These are phyloP conservation scores for Corylus heterophylla DNA, from an alignment of 306 rosid genomes.

Conservation along the genomic window DNA sequence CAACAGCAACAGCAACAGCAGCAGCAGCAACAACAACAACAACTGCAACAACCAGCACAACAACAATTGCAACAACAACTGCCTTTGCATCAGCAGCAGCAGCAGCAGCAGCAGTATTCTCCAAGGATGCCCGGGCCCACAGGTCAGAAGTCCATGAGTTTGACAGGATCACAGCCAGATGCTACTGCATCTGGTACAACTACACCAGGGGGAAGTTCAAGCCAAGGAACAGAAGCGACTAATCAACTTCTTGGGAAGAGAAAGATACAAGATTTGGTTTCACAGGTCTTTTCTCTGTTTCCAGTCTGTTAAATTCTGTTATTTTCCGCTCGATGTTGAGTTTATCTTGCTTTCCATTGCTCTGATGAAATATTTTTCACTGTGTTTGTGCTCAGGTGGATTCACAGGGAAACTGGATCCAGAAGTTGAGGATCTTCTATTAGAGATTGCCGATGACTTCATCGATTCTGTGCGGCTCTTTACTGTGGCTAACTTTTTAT, in stretches of 20 bases:
- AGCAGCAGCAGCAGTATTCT: slow-evolving; percentile 75
- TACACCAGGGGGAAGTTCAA: slow-evolving; percentile 98
- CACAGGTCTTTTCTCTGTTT: slow-evolving; percentile 64
- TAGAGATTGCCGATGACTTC: slow-evolving; percentile 97
- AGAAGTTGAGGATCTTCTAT: slow-evolving; percentile 83
- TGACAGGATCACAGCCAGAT: slow-evolving; percentile 98
- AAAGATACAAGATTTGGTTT: slow-evolving; percentile 94
- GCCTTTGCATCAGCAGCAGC: slow-evolving; percentile 69
- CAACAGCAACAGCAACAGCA: slow-evolving; percentile 49
- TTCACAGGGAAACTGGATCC: slow-evolving; percentile 84
- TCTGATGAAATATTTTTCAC: slow-evolving; percentile 22
- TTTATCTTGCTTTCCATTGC: not conserved
- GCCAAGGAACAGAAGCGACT: slow-evolving; percentile 98
- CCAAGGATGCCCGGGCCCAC: slow-evolving; percentile 77
- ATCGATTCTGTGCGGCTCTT: slow-evolving; percentile 78
- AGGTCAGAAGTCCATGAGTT: slow-evolving; percentile 91
- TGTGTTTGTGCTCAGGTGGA: slow-evolving; percentile 61
- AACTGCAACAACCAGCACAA: slow-evolving; percentile 39
- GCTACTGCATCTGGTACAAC: slow-evolving; percentile 95
- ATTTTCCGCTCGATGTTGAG: not conserved
- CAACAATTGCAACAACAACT: slow-evolving; percentile 70
- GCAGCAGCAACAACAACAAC: slow-evolving; percentile 33
- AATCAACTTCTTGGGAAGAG: slow-evolving; percentile 99
- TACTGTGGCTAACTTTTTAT: slow-evolving; percentile 7
- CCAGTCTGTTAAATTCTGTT: slow-evolving; percentile 6